These are phyloP conservation scores for Calonectria hawksworthii DNA, from an alignment of 2,329 filamentous ascomycete species.

Conservation along the genomic window DNA sequence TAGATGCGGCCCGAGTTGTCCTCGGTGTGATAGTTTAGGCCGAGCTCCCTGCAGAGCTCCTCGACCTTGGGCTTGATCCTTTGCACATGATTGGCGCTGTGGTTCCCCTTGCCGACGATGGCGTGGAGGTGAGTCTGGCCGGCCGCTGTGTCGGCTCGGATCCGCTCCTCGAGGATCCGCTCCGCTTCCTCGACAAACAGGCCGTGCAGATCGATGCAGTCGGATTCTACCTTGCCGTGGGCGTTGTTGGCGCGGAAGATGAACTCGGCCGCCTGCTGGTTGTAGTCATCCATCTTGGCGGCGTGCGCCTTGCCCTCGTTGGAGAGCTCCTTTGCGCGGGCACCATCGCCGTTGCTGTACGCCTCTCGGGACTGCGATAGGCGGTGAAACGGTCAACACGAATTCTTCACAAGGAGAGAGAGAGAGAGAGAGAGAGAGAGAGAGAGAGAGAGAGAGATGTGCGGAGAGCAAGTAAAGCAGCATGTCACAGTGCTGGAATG, in stretches of 20 bases:
- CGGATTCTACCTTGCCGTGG: slow-evolving; percentile 77
- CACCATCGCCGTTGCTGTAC: slow-evolving; percentile 87
- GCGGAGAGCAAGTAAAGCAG: neutral
- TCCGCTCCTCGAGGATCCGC: slow-evolving; percentile 87
- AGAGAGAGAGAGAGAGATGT: neutral
- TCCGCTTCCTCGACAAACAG: slow-evolving; percentile 96
- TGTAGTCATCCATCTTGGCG: slow-evolving; percentile 87
- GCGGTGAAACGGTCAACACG: slow-evolving; percentile 28
- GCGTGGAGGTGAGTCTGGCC: slow-evolving; percentile 91
- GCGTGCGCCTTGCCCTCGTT: slow-evolving; percentile 90
- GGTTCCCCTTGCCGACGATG: slow-evolving; percentile 96
- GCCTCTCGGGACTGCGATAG: slow-evolving; percentile 76
- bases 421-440: neutral
- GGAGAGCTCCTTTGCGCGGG: slow-evolving; percentile 84
- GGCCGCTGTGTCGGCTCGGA: slow-evolving; percentile 79
- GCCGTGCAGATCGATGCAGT: slow-evolving; percentile 95
- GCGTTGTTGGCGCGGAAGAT: slow-evolving; percentile 98
- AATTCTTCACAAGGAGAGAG: neutral
- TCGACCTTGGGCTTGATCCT: slow-evolving; percentile 98
- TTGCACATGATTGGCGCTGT: slow-evolving; percentile 84
- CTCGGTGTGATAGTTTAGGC: slow-evolving; percentile 87
- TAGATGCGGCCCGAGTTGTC: slow-evolving; percentile 92
- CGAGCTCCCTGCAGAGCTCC: slow-evolving; percentile 85
- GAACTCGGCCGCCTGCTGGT: slow-evolving; percentile 90
- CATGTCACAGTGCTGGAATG: neutral